A percentile compares a stretch with the other conserved stretches of the same genome.
Evolutionary conservation across 2,329 filamentous ascomycete genomes (phyloP).

Genomic region (Monilinia vaccinii-corymbosi): DNA sequence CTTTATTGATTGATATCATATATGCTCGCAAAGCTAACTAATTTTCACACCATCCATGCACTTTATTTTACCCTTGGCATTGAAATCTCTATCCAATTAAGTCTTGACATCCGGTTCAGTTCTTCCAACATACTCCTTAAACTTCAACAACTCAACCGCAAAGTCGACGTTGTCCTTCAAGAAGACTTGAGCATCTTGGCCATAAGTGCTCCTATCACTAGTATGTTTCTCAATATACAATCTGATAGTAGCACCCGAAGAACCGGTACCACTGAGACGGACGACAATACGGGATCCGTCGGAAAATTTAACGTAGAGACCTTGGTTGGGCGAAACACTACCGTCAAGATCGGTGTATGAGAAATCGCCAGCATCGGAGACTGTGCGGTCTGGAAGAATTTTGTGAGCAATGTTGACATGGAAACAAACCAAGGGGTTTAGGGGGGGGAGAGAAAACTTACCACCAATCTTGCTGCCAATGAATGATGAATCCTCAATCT

Average conservation of each 20-base stretch:
- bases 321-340: constrained; percentile 91
- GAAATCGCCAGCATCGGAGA: constrained; percentile 88
- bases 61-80: background rate
- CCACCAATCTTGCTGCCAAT: constrained; percentile 74
- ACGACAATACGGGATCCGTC: constrained; percentile 94
- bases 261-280: constrained; percentile 88
- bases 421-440: background rate
- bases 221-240: constrained; percentile 97
- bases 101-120: constrained; percentile 96
- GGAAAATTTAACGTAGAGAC: constrained; percentile 87
- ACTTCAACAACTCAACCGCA: constrained; percentile 75
- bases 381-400: constrained; percentile 54
- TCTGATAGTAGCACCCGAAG: constrained; percentile 90
- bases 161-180: constrained; percentile 82
- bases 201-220: constrained; percentile 67
- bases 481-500: constrained; percentile 67
- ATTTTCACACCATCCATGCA: background rate
- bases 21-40: background rate
- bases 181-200: constrained; percentile 83
- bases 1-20: background rate
- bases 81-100: constrained; percentile 34
- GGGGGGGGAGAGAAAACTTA: constrained; percentile 28
- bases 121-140: constrained; percentile 87
- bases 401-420: constrained; percentile 7
- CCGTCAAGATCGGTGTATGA: constrained; percentile 98